A percentile compares a stretch with the other conserved stretches of the same genome.
Evolutionary conservation across 2,329 filamentous ascomycete genomes (phyloP).

Genomic region (Pseudogymnoascus sp.): DNA sequence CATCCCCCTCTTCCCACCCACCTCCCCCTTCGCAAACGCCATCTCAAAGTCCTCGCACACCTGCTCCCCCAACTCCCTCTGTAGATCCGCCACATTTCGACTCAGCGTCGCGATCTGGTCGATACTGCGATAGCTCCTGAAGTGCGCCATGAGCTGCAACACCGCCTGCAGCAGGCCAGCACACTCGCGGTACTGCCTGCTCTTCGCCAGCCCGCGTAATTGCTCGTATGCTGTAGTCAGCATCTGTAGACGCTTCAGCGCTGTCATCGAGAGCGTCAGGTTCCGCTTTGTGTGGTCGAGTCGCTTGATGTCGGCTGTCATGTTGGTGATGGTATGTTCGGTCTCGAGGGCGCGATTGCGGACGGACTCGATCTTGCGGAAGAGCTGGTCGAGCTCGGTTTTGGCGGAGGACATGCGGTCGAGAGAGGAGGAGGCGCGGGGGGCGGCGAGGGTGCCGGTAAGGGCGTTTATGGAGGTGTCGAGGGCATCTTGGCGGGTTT

Average conservation of each 20-base stretch:
- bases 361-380: slow-evolving; percentile 90
- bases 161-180: slow-evolving; percentile 90
- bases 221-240: slow-evolving; percentile 98
- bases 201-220: slow-evolving; percentile 70
- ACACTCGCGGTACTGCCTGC: slow-evolving; percentile 88
- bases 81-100: slow-evolving; percentile 85
- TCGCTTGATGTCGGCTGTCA: slow-evolving; percentile 98
- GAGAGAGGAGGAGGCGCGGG: slow-evolving; percentile 78
- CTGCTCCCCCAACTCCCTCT: slow-evolving; percentile 87
- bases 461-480: slow-evolving; percentile 67
- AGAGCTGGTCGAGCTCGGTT: slow-evolving; percentile 78
- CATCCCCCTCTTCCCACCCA: slow-evolving; percentile 57
- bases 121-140: slow-evolving; percentile 95
- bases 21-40: slow-evolving; percentile 82
- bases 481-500: slow-evolving; percentile 71
- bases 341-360: slow-evolving; percentile 83
- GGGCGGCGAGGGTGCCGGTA: slow-evolving; percentile 65
- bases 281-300: slow-evolving; percentile 95
- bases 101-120: slow-evolving; percentile 94
- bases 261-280: slow-evolving; percentile 94
- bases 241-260: slow-evolving; percentile 95
- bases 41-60: slow-evolving; percentile 99
- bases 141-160: slow-evolving; percentile 94
- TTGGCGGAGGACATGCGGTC: slow-evolving; percentile 88
- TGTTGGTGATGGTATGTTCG: slow-evolving; percentile 91